These are phyloP conservation scores for Fomitopsis schrenkii DNA, from an alignment of 1,284 basidiomycete genomes.

Conservation along the genomic window DNA sequence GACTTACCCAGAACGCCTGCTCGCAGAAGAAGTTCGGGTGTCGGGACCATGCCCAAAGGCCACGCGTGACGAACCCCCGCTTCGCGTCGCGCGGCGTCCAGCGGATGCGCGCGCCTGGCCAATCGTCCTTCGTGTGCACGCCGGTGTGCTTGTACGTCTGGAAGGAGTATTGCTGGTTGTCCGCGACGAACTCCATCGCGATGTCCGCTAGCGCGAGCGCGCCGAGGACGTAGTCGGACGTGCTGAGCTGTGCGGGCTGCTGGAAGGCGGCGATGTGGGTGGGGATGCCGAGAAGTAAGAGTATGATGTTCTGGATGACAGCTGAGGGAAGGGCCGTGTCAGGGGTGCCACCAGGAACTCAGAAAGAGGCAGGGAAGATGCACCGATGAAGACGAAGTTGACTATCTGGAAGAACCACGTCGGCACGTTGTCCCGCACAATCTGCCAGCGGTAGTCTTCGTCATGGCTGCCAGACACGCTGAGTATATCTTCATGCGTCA, in stretches of 20 bases:
- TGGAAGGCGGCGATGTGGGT: conserved; percentile 50
- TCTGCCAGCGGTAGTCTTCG: conserved; percentile 91
- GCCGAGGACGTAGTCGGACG: conserved; percentile 67
- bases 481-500: background rate
- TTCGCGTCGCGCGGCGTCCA: conserved; percentile 68
- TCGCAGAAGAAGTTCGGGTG: conserved; percentile 94
- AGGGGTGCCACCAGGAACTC: background rate
- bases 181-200: conserved; percentile 74
- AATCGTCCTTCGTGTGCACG: conserved; percentile 45
- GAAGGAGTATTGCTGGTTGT: conserved; percentile 89
- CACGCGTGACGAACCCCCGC: conserved; percentile 82
- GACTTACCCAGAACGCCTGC: conserved; percentile 81
- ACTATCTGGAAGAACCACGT: conserved; percentile 72
- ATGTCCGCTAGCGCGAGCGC: conserved; percentile 56
- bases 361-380: conserved; percentile 6
- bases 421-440: conserved; percentile 68
- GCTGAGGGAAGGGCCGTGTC: conserved; percentile 33
- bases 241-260: conserved; percentile 49
- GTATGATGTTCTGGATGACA: conserved; percentile 74
- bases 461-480: conserved; percentile 43
- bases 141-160: conserved; percentile 74
- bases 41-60: conserved; percentile 82
- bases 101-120: conserved; percentile 58
- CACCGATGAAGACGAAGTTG: conserved; percentile 81
- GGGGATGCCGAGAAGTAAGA: conserved; percentile 70